These are phyloP conservation scores for Carex scoparia DNA, from an alignment of 176 grass and related monocot species.

Conservation along the genomic window DNA sequence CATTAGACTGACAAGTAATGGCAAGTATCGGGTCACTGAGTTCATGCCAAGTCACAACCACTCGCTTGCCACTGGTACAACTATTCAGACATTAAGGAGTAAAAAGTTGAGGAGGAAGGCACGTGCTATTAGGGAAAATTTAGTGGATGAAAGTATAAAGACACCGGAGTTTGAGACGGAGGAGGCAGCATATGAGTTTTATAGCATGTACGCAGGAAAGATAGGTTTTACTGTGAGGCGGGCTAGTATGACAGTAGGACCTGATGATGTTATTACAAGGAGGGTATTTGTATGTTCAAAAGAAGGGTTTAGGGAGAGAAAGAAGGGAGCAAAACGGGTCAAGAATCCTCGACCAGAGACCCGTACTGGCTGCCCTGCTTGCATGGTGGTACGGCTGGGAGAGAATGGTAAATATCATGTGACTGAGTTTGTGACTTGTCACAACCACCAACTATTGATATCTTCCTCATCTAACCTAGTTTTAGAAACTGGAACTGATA, in stretches of 20 bases:
- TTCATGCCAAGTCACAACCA: conserved; percentile 78
- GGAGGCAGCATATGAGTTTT: conserved; percentile 91
- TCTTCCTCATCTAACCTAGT: conserved; percentile 49
- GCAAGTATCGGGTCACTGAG: conserved; percentile 86
- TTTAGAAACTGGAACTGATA: conserved; percentile 22
- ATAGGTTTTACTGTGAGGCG: conserved; percentile 82
- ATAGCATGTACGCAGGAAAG: conserved; percentile 76
- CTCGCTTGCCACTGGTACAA: conserved; percentile 55
- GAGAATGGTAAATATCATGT: conserved; percentile 69
- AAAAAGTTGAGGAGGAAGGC: conserved; percentile 79
- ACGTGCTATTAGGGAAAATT: conserved; percentile 67
- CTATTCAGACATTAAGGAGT: conserved; percentile 62
- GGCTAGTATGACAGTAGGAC: conserved; percentile 83
- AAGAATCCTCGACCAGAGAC: conserved; percentile 88
- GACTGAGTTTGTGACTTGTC: conserved; percentile 77
- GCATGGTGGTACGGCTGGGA: conserved; percentile 75
- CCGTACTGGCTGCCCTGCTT: conserved; percentile 81
- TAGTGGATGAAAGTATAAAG: conserved; percentile 60
- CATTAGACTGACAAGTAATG: conserved; percentile 76
- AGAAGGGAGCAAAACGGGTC: conserved; percentile 73
- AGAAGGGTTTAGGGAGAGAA: conserved; percentile 93
- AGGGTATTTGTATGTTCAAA: conserved; percentile 98
- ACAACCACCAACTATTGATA: conserved; percentile 73
- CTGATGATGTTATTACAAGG: conserved; percentile 77
- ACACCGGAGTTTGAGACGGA: conserved; percentile 80